Evolutionary conservation across 1,139 yeast genomes (phyloP).

Genomic region (Geotrichum macrosporum): DNA sequence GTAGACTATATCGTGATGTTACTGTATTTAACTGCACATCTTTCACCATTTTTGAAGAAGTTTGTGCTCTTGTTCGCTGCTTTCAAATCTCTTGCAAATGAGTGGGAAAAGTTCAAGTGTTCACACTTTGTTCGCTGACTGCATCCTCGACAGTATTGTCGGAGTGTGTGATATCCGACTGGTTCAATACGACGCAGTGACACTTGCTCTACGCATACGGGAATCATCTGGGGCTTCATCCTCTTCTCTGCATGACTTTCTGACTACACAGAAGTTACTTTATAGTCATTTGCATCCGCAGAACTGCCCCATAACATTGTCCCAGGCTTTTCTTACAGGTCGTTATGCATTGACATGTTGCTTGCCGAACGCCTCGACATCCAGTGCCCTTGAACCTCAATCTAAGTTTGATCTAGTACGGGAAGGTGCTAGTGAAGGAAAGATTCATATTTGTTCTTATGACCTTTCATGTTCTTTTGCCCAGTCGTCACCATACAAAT

Average conservation of each 20-base stretch:
- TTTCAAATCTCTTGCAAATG: too few species aligned
- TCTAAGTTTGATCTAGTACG: slow-evolving; percentile 1
- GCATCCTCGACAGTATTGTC: slow-evolving; percentile 11
- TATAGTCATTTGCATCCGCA: slow-evolving; percentile 16
- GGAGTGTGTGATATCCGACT: slow-evolving; percentile 16
- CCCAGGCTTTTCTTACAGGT: slow-evolving; percentile 15
- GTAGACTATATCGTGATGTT: too few species aligned
- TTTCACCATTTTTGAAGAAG: too few species aligned
- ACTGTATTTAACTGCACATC: too few species aligned
- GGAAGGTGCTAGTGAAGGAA: neutral
- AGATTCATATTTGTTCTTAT: slow-evolving; percentile 13
- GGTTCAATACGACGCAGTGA: slow-evolving; percentile 19
- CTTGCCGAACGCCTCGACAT: too few species aligned
- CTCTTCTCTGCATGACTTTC: slow-evolving; percentile 2
- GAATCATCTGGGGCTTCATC: neutral
- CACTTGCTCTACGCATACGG: slow-evolving; percentile 7
- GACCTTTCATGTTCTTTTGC: slow-evolving; percentile 17
- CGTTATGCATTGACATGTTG: slow-evolving; percentile 7
- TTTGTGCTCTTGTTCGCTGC: too few species aligned
- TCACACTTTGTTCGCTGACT: slow-evolving; percentile 9
- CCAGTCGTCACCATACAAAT: slow-evolving; percentile 12
- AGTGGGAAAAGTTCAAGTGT: too few species aligned
- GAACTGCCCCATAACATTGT: slow-evolving; percentile 2
- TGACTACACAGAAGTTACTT: slow-evolving; percentile 15
- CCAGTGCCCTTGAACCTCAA: too few species aligned